Conservation (phyloP, 345 rosid genomes). For the Erucastrum elatum region DNA sequence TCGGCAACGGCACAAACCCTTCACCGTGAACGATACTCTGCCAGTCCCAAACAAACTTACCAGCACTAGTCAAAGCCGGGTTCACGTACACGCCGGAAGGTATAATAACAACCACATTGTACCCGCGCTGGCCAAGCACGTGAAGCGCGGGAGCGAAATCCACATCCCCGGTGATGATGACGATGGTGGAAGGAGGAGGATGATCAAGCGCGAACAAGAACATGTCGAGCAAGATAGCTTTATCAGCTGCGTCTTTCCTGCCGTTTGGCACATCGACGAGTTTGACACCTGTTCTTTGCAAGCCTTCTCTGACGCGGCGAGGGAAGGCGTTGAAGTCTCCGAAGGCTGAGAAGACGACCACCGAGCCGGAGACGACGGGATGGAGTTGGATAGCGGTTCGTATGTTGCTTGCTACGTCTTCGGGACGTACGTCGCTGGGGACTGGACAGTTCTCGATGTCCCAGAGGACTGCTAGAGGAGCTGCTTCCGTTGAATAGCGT, state of each 20-base stretch:
- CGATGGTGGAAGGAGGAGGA: conserved; percentile 79
- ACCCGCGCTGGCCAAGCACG: conserved; percentile 92
- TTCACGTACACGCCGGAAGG: conserved; percentile 86
- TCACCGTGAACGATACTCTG: conserved; percentile 91
- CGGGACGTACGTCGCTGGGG: conserved; percentile 88
- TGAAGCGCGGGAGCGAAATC: conserved; percentile 97
- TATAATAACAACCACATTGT: conserved; percentile 79
- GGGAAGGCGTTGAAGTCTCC: conserved; percentile 97
- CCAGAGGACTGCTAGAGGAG: conserved; percentile 91
- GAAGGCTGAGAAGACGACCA: conserved; percentile 78
- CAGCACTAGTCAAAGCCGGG: conserved; percentile 84
- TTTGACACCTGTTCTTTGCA: conserved; percentile 95
- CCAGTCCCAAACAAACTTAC: conserved; percentile 98
- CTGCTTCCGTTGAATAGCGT: conserved; percentile 45
- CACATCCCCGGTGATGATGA: conserved; percentile 94
- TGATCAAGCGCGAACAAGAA: conserved; percentile 92
- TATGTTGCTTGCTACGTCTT: conserved; percentile 89
- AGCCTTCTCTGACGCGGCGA: conserved; percentile 90
- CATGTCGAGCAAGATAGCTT: conserved; percentile 95
- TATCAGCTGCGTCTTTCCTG: conserved; percentile 96
- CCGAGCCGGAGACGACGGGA: conserved; percentile 77
- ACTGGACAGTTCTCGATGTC: conserved; percentile 95
- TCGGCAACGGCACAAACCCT: conserved; percentile 69
- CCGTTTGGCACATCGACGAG: conserved; percentile 96
- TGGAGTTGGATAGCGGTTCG: conserved; percentile 90